A percentile compares a stretch with the other conserved stretches of the same genome.
Conservation (phyloP, 2,329 filamentous ascomycete genomes). For the Chrysoporthe deuterocubensis region DNA sequence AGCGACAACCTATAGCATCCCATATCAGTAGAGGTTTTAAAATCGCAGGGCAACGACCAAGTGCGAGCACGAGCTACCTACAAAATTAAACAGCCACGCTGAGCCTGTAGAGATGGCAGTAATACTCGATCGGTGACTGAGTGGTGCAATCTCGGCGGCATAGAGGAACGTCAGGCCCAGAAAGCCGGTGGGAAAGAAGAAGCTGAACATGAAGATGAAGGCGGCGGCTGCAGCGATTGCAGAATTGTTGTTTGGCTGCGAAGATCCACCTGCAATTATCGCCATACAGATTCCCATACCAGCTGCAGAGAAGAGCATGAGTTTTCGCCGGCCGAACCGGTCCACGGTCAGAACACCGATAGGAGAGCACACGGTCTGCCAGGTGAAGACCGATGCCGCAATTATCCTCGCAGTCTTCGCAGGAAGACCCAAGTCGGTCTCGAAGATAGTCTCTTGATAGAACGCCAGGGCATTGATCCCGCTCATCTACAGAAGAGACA, state of each 20-base stretch:
- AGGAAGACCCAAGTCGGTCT: slow-evolving; percentile 22
- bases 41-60: background rate
- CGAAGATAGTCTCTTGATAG: slow-evolving; percentile 24
- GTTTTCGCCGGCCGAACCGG: slow-evolving; percentile 23
- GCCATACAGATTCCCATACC: slow-evolving; percentile 21
- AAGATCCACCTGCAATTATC: slow-evolving; percentile 32
- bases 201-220: slow-evolving; percentile 64
- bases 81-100: slow-evolving; percentile 50
- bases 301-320: slow-evolving; percentile 21
- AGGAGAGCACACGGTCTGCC: slow-evolving; percentile 24
- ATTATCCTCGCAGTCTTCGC: slow-evolving; percentile 22
- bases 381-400: slow-evolving; percentile 25
- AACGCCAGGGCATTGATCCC: slow-evolving; percentile 23
- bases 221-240: slow-evolving; percentile 24
- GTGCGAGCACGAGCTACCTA: slow-evolving; percentile 30
- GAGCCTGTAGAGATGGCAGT: slow-evolving; percentile 59
- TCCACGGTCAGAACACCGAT: slow-evolving; percentile 21
- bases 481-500: slow-evolving; percentile 14
- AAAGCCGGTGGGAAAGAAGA: slow-evolving; percentile 63
- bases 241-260: slow-evolving; percentile 31
- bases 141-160: slow-evolving; percentile 60
- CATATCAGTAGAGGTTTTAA: background rate
- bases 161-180: slow-evolving; percentile 64
- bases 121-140: slow-evolving; percentile 56
- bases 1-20: slow-evolving; percentile 45